phyloP scores from a whole-genome alignment of 2,329 filamentous ascomycete species.

The Colletotrichum karsti region DNA sequence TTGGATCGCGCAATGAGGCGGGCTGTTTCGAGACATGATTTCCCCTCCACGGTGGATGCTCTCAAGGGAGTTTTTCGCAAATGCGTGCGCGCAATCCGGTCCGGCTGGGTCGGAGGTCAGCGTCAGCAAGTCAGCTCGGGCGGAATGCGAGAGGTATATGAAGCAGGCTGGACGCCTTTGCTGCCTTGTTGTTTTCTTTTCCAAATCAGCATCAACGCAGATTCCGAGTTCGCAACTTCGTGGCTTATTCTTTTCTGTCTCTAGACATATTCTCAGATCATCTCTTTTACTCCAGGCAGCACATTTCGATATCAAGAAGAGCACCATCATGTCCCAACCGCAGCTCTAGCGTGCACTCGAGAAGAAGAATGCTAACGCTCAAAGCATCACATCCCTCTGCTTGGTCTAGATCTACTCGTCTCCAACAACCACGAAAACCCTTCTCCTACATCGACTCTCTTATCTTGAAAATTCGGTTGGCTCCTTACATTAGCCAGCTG shows the following conservation, averaged over 20 bases:
- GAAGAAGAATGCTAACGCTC: constrained; percentile 16
- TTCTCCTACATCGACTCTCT: neutral
- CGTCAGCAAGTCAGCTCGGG: neutral
- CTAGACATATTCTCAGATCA: neutral
- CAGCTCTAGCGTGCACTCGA: constrained; percentile 2
- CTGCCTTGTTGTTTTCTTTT: neutral
- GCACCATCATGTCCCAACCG: constrained; percentile 11
- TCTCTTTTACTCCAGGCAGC: neutral
- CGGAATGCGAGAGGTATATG: neutral
- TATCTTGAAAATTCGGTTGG: neutral
- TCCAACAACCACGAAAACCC: neutral
- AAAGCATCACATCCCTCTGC: neutral
- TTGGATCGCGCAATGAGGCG: constrained; percentile 14
- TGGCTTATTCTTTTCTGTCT: neutral
- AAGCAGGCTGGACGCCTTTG: neutral
- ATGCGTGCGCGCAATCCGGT: neutral
- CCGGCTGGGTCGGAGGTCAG: neutral
- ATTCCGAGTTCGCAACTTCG: neutral
- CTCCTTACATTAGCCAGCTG: neutral
- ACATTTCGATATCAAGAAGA: neutral
- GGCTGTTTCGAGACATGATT: neutral
- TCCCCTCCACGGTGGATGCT: neutral
- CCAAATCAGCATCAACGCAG: neutral
- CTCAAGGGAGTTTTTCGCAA: neutral
- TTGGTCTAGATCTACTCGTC: neutral